Evolutionary conservation across 2,329 filamentous ascomycete genomes (phyloP).

Genomic region (Massarina eburnea): DNA sequence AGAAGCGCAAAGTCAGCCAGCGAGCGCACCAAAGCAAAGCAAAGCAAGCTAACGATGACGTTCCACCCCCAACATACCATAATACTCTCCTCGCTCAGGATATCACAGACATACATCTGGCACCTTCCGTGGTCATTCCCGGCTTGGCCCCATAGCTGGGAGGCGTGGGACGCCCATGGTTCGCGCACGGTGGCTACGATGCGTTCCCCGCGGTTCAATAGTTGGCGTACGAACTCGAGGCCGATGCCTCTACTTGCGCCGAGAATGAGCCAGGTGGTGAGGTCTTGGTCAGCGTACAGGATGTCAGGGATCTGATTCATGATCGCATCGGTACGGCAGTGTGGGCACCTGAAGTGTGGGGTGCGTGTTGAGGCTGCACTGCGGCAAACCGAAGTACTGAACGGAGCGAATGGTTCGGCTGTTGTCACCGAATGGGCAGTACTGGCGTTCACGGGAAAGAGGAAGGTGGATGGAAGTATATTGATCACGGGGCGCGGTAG

Average conservation of each 20-base stretch:
- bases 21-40: not conserved
- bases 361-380: slow-evolving; percentile 1
- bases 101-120: slow-evolving; percentile 55
- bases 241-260: slow-evolving; percentile 54
- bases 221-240: slow-evolving; percentile 55
- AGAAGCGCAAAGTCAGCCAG: slow-evolving; percentile 8
- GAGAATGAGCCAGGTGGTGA: slow-evolving; percentile 50
- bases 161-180: slow-evolving; percentile 43
- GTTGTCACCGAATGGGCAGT: not conserved
- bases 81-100: slow-evolving; percentile 56
- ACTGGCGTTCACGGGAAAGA: no score
- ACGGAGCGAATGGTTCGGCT: not conserved
- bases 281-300: slow-evolving; percentile 44
- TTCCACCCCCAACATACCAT: slow-evolving; percentile 25
- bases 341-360: slow-evolving; percentile 1
- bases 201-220: slow-evolving; percentile 49
- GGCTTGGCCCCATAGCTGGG: slow-evolving; percentile 45
- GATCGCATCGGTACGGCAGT: slow-evolving; percentile 3
- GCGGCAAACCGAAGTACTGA: not conserved
- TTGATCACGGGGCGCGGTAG: not conserved
- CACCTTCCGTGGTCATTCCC: slow-evolving; percentile 50
- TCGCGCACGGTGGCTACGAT: slow-evolving; percentile 57
- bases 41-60: slow-evolving; percentile 7
- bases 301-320: slow-evolving; percentile 49
- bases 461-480: not conserved